phyloP scores from a whole-genome alignment of 352 stramenopile genomes.

The Globisporangium spinosum region DNA sequence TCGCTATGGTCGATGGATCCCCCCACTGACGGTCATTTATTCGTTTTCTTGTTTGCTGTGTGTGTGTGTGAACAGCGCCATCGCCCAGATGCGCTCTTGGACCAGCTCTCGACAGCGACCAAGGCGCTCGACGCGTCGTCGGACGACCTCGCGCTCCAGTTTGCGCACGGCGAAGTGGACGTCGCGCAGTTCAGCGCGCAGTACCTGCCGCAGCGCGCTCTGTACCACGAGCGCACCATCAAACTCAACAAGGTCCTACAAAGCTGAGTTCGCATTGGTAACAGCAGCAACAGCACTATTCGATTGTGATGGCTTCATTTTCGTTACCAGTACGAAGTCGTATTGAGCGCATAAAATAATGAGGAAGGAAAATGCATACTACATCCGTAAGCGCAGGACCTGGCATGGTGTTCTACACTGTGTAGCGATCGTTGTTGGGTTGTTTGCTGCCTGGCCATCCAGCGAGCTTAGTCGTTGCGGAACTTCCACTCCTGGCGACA shows the following conservation, averaged over 20 bases:
- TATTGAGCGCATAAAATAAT: slow-evolving; percentile 7
- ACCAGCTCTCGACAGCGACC: slow-evolving; percentile 58
- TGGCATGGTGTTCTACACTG: not conserved
- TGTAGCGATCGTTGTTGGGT: not conserved
- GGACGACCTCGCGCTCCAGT: slow-evolving; percentile 70
- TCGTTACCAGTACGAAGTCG: not conserved
- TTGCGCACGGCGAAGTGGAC: slow-evolving; percentile 70
- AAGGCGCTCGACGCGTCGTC: slow-evolving; percentile 60
- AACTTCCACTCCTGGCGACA: slow-evolving; percentile 88
- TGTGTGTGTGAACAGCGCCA: slow-evolving; percentile 36
- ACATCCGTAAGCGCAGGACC: not conserved
- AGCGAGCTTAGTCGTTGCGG: slow-evolving; percentile 30
- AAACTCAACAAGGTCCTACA: slow-evolving; percentile 69
- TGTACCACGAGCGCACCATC: slow-evolving; percentile 75
- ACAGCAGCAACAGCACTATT: not conserved
- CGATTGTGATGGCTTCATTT: not conserved
- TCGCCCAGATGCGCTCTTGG: slow-evolving; percentile 64
- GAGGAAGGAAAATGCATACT: slow-evolving; percentile 7
- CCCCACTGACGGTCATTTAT: not conserved
- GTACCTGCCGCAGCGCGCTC: slow-evolving; percentile 60
- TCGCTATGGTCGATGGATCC: not conserved
- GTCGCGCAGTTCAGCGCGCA: slow-evolving; percentile 59
- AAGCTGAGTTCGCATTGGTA: not conserved
- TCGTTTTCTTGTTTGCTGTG: not conserved
- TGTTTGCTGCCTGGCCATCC: not conserved